Base-by-base conservation (phyloP, 1,284 basidiomycete species). In the Cryptococcus wingfieldii region DNA sequence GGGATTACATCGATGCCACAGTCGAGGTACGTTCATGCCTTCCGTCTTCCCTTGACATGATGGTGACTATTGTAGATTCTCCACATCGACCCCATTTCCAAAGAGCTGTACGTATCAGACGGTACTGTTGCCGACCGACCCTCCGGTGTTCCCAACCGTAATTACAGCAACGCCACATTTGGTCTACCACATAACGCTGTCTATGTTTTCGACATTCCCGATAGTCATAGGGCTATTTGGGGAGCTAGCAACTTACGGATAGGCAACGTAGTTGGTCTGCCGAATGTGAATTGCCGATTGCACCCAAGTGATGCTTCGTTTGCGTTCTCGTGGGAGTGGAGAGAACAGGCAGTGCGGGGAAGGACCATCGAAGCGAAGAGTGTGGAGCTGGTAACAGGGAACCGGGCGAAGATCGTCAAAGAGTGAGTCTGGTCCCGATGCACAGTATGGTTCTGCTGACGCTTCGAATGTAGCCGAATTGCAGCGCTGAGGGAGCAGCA, bases 71-170 rank as follows among this genome's bases (percentile, higher is more conserved):
- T 10, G 10, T 34, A 49, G 47, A 49, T 49, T 28, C 34, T 50
- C n/a, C 39, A 38, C 23, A 19, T 43, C 12, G 38, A 14, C 58
- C 60, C 27, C 34, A 16, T 16, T 43, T 13, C 23, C 38, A 49
- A 13, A 50, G 19, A 75, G 48, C 46, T 75, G 0, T 75, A 72
- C 61, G 53, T 73, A 4, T 51, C 69, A 0, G 72, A 75, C 51
- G 72, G 72, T 13, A 72, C 72, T 4, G 31, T 34, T 6, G 31
- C 31, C 31, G 31, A 34, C 31, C 31, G 31, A 3, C 31, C 31
- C 10, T 6, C 31, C 31, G 5, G 31, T 8, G 10, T 10, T 34
- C 31, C 41, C 9, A 55, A 57, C 13, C 58, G 62, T 31, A 71
- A 72, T 54, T 72, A 59, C 43, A 69, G 69, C 54, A 38, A 55